phyloP scores from a whole-genome alignment of 805 yeast genomes.

The Wickerhamiella azyma region DNA sequence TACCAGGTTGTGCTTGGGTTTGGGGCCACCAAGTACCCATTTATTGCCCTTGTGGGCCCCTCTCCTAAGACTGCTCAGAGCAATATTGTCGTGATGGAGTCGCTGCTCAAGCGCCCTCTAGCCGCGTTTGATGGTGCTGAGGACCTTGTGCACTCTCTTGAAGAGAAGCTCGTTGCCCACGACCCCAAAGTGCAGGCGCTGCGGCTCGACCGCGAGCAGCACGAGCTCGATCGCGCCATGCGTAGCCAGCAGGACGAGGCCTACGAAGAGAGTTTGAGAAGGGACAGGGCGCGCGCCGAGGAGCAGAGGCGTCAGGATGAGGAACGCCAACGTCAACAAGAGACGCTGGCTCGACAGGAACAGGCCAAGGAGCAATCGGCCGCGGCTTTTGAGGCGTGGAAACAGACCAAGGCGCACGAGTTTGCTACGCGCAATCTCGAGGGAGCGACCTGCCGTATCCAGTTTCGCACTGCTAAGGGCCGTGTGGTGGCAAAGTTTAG shows the following conservation, averaged over 20 bases:
- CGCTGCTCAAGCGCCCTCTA: constrained; percentile 44
- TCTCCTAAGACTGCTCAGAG: constrained; percentile 33
- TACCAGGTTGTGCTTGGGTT: constrained; percentile 68
- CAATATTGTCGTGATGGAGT: constrained; percentile 39
- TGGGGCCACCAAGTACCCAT: constrained; percentile 64
- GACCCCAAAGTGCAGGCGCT: constrained; percentile 48
- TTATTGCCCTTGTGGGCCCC: constrained; percentile 59
- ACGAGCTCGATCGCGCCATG: constrained; percentile 40
- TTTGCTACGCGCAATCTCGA: constrained; percentile 17
- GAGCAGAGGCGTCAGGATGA: constrained; percentile 24
- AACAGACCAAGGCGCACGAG: constrained; percentile 33
- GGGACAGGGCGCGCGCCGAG: constrained; percentile 38
- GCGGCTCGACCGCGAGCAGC: constrained; percentile 49
- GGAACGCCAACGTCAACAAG: constrained; percentile 14
- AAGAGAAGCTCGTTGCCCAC: constrained; percentile 39
- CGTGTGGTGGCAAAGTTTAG: constrained; percentile 41
- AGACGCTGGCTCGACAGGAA: constrained; percentile 16
- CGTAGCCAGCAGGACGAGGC: constrained; percentile 67
- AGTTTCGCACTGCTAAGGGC: constrained; percentile 55
- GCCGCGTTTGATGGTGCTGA: neutral
- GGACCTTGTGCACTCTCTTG: constrained; percentile 31
- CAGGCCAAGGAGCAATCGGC: constrained; percentile 16
- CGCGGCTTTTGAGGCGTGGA: constrained; percentile 30
- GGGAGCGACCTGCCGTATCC: constrained; percentile 40
- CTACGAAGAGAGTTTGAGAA: constrained; percentile 52